Conservation (phyloP, 2,329 filamentous ascomycete species). For the Cordyceps javanica region DNA sequence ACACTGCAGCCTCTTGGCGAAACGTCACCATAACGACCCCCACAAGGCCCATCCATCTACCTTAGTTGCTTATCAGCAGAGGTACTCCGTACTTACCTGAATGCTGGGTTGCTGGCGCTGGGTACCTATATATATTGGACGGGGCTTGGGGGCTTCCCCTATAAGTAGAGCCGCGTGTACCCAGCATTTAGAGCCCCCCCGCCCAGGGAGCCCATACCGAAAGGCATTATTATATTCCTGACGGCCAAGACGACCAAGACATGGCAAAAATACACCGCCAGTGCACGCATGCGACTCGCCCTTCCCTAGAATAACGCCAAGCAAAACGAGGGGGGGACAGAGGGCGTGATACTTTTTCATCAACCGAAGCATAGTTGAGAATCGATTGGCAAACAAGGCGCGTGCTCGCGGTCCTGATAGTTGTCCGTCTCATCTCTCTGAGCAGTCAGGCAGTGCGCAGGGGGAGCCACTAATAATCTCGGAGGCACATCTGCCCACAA, state of each 20-base stretch:
- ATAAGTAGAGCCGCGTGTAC: not conserved
- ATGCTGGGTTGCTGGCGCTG: too few relatives aligned
- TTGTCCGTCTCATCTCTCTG: too few relatives aligned
- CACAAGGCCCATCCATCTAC: not conserved
- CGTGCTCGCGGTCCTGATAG: too few relatives aligned
- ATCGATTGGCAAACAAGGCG: too few relatives aligned
- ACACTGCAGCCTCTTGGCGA: not conserved
- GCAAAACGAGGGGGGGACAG: too few relatives aligned
- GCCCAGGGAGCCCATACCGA: too few relatives aligned
- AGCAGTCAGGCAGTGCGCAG: too few relatives aligned
- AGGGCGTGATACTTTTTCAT: not conserved
- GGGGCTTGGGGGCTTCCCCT: too few relatives aligned
- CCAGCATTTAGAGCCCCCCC: not conserved
- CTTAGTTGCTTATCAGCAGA: too few relatives aligned
- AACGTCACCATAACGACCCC: not conserved
- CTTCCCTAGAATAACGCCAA: not conserved
- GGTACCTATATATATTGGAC: not conserved
- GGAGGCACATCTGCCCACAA: not conserved
- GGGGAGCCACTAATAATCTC: conserved; percentile 7
- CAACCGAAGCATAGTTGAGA: too few relatives aligned
- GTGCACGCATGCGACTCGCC: not conserved
- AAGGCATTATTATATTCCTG: too few relatives aligned
- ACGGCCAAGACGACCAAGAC: conserved; percentile 6
- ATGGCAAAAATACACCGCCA: not conserved
- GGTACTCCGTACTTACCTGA: too few relatives aligned